phyloP scores from a whole-genome alignment of 192 early-diverging fungal genomes.

The Linnemannia exigua region DNA sequence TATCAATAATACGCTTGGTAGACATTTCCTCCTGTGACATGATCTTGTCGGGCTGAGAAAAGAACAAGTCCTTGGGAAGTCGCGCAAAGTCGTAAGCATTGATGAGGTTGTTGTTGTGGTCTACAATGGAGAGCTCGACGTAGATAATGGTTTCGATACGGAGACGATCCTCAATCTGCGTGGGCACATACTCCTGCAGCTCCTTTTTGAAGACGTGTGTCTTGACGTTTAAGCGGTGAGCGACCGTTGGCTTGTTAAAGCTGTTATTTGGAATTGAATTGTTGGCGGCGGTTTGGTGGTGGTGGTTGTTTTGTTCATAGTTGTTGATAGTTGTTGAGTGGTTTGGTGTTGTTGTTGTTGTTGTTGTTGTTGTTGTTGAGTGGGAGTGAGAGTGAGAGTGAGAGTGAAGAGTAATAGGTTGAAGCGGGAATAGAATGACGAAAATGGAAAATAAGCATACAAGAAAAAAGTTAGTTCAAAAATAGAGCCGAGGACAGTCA shows the following conservation, averaged over 20 bases:
- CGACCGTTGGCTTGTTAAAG: constrained; percentile 15
- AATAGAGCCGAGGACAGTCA: background rate
- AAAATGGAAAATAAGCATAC: background rate
- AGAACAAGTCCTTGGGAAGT: constrained; percentile 52
- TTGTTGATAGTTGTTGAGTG: background rate
- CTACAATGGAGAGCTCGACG: constrained; percentile 54
- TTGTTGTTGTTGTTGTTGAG: background rate
- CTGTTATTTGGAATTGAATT: constrained; percentile 3
- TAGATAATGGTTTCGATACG: constrained; percentile 58
- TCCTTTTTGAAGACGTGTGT: constrained; percentile 58
- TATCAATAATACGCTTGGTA: constrained; percentile 46
- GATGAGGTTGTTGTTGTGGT: constrained; percentile 26
- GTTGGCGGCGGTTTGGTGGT: background rate
- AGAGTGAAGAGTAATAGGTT: background rate
- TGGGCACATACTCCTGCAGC: constrained; percentile 53
- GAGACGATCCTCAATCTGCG: constrained; percentile 58
- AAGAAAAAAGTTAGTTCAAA: background rate
- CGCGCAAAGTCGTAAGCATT: constrained; percentile 47
- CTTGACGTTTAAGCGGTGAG: constrained; percentile 55
- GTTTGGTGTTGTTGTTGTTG: background rate
- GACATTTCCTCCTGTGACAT: constrained; percentile 49
- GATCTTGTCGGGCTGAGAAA: constrained; percentile 47
- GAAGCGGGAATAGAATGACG: background rate
- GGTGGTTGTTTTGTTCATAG: background rate
- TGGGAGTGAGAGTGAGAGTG: background rate